phyloP scores from a whole-genome alignment of 495 filamentous ascomycete species.

The Poronia punctata region DNA sequence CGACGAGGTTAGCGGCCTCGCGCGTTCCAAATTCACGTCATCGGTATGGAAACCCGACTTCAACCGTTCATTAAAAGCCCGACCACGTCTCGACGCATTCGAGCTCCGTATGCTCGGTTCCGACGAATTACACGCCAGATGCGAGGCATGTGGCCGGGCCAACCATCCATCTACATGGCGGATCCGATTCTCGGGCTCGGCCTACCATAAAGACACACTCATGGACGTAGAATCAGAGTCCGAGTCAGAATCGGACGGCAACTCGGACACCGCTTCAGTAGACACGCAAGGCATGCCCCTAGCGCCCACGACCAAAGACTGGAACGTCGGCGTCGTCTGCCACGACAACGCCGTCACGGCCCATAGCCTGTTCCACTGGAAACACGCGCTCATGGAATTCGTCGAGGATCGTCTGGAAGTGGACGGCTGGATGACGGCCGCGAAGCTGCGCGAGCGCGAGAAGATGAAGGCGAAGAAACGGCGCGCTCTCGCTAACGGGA shows the following conservation, averaged over 20 bases:
- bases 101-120: slow-evolving; percentile 21
- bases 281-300: slow-evolving; percentile 27
- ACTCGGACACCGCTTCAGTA: slow-evolving; percentile 28
- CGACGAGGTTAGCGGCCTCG: slow-evolving; percentile 60
- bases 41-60: slow-evolving; percentile 68
- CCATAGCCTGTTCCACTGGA: slow-evolving; percentile 70
- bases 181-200: slow-evolving; percentile 56
- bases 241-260: slow-evolving; percentile 25
- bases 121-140: slow-evolving; percentile 42
- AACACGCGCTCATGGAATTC: slow-evolving; percentile 62
- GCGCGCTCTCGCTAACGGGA: slow-evolving; percentile 44
- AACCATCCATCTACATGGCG: slow-evolving; percentile 58
- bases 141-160: slow-evolving; percentile 71
- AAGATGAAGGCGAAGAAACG: slow-evolving; percentile 43
- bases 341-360: slow-evolving; percentile 60
- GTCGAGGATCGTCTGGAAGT: slow-evolving; percentile 53
- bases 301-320: slow-evolving; percentile 30
- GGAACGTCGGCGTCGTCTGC: slow-evolving; percentile 44
- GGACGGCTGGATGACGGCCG: slow-evolving; percentile 42
- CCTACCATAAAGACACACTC: slow-evolving; percentile 63
- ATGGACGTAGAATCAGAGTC: slow-evolving; percentile 55
- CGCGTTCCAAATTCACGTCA: slow-evolving; percentile 65
- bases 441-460: slow-evolving; percentile 37
- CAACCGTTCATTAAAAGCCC: slow-evolving; percentile 52
- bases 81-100: slow-evolving; percentile 45